Evolutionary conservation across 2,329 filamentous ascomycete species (phyloP).

Genomic region (Knoxdaviesia capensis): DNA sequence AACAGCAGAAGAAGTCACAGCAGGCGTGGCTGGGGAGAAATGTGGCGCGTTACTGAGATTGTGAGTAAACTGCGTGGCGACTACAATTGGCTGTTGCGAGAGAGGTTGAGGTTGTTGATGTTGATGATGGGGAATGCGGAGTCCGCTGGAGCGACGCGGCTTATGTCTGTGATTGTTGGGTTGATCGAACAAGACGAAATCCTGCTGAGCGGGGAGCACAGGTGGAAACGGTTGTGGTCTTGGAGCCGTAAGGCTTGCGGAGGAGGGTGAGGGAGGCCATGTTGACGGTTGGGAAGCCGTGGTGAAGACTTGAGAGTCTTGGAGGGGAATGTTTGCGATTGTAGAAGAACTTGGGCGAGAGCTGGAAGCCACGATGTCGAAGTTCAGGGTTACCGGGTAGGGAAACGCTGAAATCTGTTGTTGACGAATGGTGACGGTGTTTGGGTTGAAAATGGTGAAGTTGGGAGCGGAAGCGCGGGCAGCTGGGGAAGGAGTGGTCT

Average conservation of each 20-base stretch:
- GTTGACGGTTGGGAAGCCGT: conserved; percentile 55
- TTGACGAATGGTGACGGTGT: neutral
- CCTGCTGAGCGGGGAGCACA: conserved; percentile 39
- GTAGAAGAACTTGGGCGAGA: conserved; percentile 34
- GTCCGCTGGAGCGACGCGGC: too few species aligned
- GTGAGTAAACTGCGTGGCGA: too few species aligned
- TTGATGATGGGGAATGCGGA: too few species aligned
- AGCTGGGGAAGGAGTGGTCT: conserved; percentile 22
- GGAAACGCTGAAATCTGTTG: conserved; percentile 17
- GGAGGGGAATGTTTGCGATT: conserved; percentile 39
- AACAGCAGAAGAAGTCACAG: too few species aligned
- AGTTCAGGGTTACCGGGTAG: conserved; percentile 47
- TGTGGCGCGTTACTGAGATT: too few species aligned
- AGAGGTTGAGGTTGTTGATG: too few species aligned
- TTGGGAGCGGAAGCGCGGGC: conserved; percentile 2
- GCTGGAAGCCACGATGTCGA: conserved; percentile 35
- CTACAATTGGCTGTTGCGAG: too few species aligned
- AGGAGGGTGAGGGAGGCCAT: conserved; percentile 43
- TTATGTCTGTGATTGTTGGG: conserved; percentile 5
- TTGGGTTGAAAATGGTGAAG: too few species aligned
- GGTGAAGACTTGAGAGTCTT: conserved; percentile 58
- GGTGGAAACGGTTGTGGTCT: conserved; percentile 19
- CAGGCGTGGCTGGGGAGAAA: too few species aligned
- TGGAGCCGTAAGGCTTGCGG: too few species aligned
- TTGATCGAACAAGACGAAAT: conserved; percentile 61